Base-by-base conservation (phyloP, 2,329 filamentous ascomycete species). In the Xylaria polymorpha region DNA sequence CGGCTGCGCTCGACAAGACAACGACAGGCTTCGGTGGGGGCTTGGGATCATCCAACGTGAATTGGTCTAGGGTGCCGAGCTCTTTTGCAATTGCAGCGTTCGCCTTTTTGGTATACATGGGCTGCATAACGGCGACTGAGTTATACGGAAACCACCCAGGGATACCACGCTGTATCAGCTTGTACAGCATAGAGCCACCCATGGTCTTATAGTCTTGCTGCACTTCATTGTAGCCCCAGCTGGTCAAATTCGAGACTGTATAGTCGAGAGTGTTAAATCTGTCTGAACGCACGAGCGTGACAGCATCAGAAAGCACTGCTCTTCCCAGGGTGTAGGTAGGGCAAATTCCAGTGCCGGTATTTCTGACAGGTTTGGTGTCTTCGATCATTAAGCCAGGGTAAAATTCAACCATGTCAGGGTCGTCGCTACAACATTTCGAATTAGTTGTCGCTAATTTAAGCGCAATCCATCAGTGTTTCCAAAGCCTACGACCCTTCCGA, bases 351-450 rank as follows among this genome's bases (percentile, higher is more conserved):
- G 82, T 84, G 1, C 87, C 87, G 0, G 87, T 83, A 51, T 81
- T 78, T 66, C 84, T 83, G 0, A 81, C 80, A 0, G 83, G 81
- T 75, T 89, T 89, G 37, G 82, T 80, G 61, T 88, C 84, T 75
- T 90, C 88, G n/a, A 86, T 81, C 69, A 92, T 85, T 1, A 92
- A 79, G 10, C 91, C 91, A 0, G 90, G 90, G 74, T 92, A 92
- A 6, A 92, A 82, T 75, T 93, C 91, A 14, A 93, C 88, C 76
- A 86, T 87, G 71, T 91, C 90, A 0, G 89, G 88, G 57, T 89
- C 83, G 15, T 59, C 56, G 35, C 25, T 59, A 18, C 41, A 18
- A 14, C 7, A 32, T 22, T 44, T 5, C 1, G 41, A 20, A 20
- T 59, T 15, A 59, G 41, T 59, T 59, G 35, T 32, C 5, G 3